Base-by-base conservation (phyloP, 495 filamentous ascomycete genomes). In the Penicillium waksmanii region DNA sequence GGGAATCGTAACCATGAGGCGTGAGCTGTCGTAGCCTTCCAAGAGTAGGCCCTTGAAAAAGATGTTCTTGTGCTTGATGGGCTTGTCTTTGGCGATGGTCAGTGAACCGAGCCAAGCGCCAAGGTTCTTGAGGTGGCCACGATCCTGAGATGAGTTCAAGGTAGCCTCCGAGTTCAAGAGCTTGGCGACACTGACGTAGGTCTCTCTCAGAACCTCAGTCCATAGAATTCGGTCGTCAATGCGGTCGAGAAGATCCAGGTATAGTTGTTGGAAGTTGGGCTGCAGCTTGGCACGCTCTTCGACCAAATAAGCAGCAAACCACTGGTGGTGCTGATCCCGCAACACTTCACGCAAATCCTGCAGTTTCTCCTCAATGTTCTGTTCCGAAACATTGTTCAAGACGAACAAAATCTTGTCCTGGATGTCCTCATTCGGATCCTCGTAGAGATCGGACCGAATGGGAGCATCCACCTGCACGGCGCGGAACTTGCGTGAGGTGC, bases 291-390 rank as follows among this genome's bases (percentile, higher is more conserved):
- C 96, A 13, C 94, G 92, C 70, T 96, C 90, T 66, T 97, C 93
- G 11, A 99, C 95, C n/a, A 99, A 77, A 69, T 97, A 96, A 17
- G 84, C 85, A 9, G 95, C 95, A 64, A 99, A 98, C 95, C 95
- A 99, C 69, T 95, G 91, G 65, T 94, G 89, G 68, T 96, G 88
- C 56, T 87, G 84, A 53, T 90, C 85, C 43, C 91, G 84, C 51
- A 98, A 67, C 27, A 89, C 84, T 35, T 94, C 87, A 36, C 82
- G 87, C 18, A 99, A 82, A 55, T 95, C 92, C 40, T 79, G 79
- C 60, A 90, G 85, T 70, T 96, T 97, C 33, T 86, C 80, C 34
- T 90, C 87, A 10, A 98, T 81, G 54, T 97, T 98, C 19, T 88
- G 85, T 49, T 91, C 86, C 0, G 95, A 97, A 18, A 98, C 84